Evolutionary conservation across 345 rosid genomes (phyloP), one percentile per base, ranked within the genome.

Genomic region (Barbarea vulgaris): DNA sequence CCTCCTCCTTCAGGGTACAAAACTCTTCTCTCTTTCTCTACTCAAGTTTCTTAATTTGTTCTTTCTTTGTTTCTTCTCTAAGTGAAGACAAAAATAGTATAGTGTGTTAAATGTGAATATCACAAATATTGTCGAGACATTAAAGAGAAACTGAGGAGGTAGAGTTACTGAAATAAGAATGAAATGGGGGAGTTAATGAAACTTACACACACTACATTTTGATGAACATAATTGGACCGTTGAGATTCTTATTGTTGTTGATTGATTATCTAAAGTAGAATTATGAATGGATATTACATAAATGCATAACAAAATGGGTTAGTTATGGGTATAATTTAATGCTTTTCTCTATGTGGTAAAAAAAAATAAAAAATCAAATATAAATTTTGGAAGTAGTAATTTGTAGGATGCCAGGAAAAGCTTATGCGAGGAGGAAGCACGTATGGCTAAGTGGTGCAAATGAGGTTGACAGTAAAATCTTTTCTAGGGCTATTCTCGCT

Each of bases 401-500:
- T 67, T 73, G 60, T 79, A 96, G 98, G 86, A 81, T 96, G 51
- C 96, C 99, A 1, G 98, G 99, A 82, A 96, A 93, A 81, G 96
- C 98, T 10, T 91, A 86, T 77, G 82, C 95, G 10, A 85, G 83
- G 84, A 75, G 84, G 78, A 87, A 91, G 51, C 95, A 93, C 63
- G 87, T 85, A 51, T 96, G 99, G 99, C 91, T 93, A 17, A 80
- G 83, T 10, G 90, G 95, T 64, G 93, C 97, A 22, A 89, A 86
- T 59, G 96, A 93, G 53, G 89, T 85, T 27, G 99, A 96, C 73
- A 88, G 97, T 87, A 96, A 89, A 83, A 91, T 86, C 4, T 93
- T 93, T 64, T 84, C 95, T 9, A 85, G 99, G 85, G 95, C 98
- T 39, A 93, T 96, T 76, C 93, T 93, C 11, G 99, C 99, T 44